These are phyloP conservation scores for Ceratobasidium sp. DNA, from an alignment of 1,284 basidiomycete genomes.

Conservation along the genomic window DNA sequence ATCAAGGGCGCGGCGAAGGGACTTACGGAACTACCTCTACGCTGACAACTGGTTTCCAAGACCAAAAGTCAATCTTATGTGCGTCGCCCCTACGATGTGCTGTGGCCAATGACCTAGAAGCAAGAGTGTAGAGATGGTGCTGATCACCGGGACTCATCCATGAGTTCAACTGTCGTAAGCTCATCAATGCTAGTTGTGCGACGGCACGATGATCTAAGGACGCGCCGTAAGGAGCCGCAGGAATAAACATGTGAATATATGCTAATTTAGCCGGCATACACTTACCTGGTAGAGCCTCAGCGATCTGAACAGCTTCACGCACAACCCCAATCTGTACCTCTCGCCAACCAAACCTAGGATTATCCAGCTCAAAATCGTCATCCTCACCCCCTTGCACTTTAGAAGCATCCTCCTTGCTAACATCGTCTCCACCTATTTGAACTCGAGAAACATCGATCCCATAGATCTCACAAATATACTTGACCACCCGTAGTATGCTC, in stretches of 20 bases:
- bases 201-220: conserved; percentile 77
- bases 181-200: conserved; percentile 81
- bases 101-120: conserved; percentile 75
- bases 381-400: conserved; percentile 47
- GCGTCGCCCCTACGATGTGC: conserved; percentile 81
- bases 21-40: conserved; percentile 81
- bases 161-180: conserved; percentile 75
- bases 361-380: conserved; percentile 51
- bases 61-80: conserved; percentile 83
- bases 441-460: conserved; percentile 83
- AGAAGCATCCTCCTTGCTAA: conserved; percentile 51
- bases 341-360: conserved; percentile 84
- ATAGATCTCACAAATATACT: conserved; percentile 79
- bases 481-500: conserved; percentile 79
- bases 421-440: conserved; percentile 50
- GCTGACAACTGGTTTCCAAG: conserved; percentile 80
- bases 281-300: conserved; percentile 90
- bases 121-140: conserved; percentile 78
- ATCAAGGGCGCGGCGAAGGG: conserved; percentile 32
- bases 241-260: conserved; percentile 47
- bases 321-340: conserved; percentile 92
- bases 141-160: conserved; percentile 81
- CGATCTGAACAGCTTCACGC: conserved; percentile 89
- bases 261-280: conserved; percentile 46
- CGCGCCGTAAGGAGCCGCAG: conserved; percentile 43